Base-by-base conservation (phyloP, 169 alveolate species). In the Plasmodium chabaudi region DNA sequence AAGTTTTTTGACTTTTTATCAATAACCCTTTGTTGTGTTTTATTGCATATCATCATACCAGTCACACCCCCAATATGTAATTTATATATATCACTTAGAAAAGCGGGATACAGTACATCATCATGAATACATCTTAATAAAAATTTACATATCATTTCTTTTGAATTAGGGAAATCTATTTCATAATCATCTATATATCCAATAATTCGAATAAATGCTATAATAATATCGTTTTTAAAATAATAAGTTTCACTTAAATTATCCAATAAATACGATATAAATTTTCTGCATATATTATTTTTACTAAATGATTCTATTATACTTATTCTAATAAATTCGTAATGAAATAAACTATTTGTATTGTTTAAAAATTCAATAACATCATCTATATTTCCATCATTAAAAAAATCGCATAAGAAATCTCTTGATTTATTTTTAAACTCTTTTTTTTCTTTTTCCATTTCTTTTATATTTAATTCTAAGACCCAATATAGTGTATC, bases 131-230 rank as follows among this genome's bases (percentile, higher is more conserved):
- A 82, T 12, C 90, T 63, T n/a, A 67, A 55, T 23, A 82, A 47
- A 82, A 82, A 82, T 67, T 82, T 82, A 56, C 90, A 82, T 1
- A 57, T 46, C 90, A 82, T 82, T 82, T 82, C 90, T 59, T 82
- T 82, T 39, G 84, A 59, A 19, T 82, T 59, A 12, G 90, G 90
- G 46, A 82, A 82, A 60, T 82, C 90, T 39, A 82, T 82, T 82
- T 82, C 90, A 60, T 82, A 82, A 70, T 82, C 90, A 59, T 82
- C 90, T 19, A 82, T 82, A 23, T 82, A 65, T 12, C 90, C 90
- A 65, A 82, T 82, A 67, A 82, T 82, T 82, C 90, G 39, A 34
- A 82, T 67, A 53, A 82, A 82, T 6, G 90, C 90, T 21, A 82
- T 82, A 17, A 82, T 57, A 67, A 82, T 82, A 70, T 82, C 90